These are phyloP conservation scores for Suillus alpinus DNA, from an alignment of 768 basidiomycete genomes.

Conservation along the genomic window DNA sequence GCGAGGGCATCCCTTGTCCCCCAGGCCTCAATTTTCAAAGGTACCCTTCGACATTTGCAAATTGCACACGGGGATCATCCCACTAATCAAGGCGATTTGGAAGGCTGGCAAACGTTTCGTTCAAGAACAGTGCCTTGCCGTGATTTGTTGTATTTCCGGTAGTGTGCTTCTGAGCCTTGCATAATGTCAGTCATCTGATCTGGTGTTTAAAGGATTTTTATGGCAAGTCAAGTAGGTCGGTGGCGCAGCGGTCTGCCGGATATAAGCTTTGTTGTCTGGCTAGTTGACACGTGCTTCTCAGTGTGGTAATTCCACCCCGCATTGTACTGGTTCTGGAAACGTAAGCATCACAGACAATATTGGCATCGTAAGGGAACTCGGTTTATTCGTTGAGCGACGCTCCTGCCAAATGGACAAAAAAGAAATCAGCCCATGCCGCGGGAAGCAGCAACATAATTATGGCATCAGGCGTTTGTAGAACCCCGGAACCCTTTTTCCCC, in stretches of 20 bases:
- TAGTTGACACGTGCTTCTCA: background rate
- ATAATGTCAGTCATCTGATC: background rate
- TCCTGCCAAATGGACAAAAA: background rate
- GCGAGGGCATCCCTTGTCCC: background rate
- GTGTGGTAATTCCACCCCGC: background rate
- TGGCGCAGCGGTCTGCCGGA: too few species aligned
- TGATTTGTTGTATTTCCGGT: background rate
- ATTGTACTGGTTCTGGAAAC: too few species aligned
- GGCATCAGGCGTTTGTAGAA: background rate
- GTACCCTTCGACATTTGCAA: background rate
- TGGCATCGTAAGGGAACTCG: too few species aligned
- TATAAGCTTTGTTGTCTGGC: too few species aligned
- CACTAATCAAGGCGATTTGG: background rate
- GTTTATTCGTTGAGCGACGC: background rate
- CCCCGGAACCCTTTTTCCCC: too few species aligned
- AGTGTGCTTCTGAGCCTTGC: background rate
- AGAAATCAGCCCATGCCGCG: background rate
- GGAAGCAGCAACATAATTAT: background rate
- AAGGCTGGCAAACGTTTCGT: background rate
- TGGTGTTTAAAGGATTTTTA: background rate
- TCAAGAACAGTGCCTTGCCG: background rate
- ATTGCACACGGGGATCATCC: background rate
- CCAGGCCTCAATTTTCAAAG: background rate
- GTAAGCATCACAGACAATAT: too few species aligned
- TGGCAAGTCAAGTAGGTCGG: background rate